phyloP scores from a whole-genome alignment of 2,329 filamentous ascomycete genomes.

The Calonectria fujianensis region DNA sequence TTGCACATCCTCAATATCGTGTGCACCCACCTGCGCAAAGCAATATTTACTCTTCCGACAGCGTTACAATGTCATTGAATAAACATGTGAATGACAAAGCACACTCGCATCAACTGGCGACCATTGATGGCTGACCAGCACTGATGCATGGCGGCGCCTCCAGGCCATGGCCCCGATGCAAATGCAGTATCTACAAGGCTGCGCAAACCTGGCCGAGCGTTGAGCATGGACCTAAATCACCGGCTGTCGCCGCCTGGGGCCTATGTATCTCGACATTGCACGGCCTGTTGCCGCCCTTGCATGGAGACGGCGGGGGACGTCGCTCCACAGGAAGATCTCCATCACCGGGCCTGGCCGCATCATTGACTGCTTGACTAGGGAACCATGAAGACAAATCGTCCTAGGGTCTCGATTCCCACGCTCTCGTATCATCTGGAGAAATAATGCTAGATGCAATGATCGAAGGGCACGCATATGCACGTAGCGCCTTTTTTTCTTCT shows the following conservation, averaged over 20 bases:
- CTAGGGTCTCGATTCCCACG: not conserved
- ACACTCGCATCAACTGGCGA: constrained; percentile 1
- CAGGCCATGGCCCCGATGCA: not conserved
- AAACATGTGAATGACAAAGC: constrained; percentile 24
- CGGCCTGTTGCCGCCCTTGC: constrained; percentile 36
- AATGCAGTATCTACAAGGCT: constrained; percentile 16
- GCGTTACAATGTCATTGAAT: not conserved
- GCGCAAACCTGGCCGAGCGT: constrained; percentile 15
- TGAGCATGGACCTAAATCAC: constrained; percentile 25
- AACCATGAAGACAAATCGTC: constrained; percentile 2
- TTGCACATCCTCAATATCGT: constrained; percentile 1
- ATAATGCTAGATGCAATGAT: not conserved
- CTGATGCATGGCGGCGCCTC: constrained; percentile 8
- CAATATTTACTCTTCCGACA: constrained; percentile 5
- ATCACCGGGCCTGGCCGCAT: constrained; percentile 25
- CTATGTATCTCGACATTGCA: constrained; percentile 16
- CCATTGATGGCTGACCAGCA: not conserved
- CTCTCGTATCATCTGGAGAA: not conserved
- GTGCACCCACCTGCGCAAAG: constrained; percentile 3
- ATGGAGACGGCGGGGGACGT: constrained; percentile 19
- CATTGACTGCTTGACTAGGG: constrained; percentile 32
- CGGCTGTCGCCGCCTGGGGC: constrained; percentile 24
- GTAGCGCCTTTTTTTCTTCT: not conserved
- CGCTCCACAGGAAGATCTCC: constrained; percentile 27
- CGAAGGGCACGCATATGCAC: not conserved